These are phyloP conservation scores for Boletus rex-veris DNA, from an alignment of 768 basidiomycete species.

Conservation along the genomic window DNA sequence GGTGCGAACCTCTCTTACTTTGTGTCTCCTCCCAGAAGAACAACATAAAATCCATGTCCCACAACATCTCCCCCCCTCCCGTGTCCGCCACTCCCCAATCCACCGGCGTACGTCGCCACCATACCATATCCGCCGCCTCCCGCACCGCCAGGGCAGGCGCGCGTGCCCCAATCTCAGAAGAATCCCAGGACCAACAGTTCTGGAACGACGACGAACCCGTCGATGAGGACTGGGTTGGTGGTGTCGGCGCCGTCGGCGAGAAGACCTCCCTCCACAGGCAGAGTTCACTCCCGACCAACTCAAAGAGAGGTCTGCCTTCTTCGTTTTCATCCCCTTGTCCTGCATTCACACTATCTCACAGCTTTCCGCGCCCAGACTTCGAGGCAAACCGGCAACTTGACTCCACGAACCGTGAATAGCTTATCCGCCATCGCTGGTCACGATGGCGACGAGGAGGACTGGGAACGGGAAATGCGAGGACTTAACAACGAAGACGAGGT, in stretches of 20 bases:
- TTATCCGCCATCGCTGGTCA: constrained; percentile 82
- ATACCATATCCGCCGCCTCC: constrained; percentile 77
- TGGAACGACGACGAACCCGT: constrained; percentile 79
- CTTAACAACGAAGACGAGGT: constrained; percentile 68
- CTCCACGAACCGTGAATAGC: constrained; percentile 76
- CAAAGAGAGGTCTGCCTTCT: constrained; percentile 59
- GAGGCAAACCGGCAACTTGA: constrained; percentile 55
- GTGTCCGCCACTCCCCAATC: constrained; percentile 36
- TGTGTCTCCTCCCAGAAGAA: not conserved
- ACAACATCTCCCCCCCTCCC: constrained; percentile 42
- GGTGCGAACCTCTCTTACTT: constrained; percentile 17
- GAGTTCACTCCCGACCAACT: constrained; percentile 75
- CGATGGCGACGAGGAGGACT: constrained; percentile 86
- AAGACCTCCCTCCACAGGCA: constrained; percentile 78
- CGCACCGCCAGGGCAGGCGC: constrained; percentile 57
- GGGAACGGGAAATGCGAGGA: constrained; percentile 66
- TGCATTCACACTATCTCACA: constrained; percentile 23
- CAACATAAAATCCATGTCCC: constrained; percentile 31
- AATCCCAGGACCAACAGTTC: constrained; percentile 51
- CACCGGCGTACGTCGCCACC: constrained; percentile 69
- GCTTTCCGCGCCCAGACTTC: constrained; percentile 51
- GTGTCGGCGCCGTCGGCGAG: constrained; percentile 80
- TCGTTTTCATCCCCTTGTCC: not conserved
- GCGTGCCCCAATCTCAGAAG: constrained; percentile 67
- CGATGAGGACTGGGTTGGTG: constrained; percentile 77